Evolutionary conservation across 2,329 filamentous ascomycete genomes (phyloP), one percentile per base, ranked within the genome.

Genomic region (Xylaria sp.): DNA sequence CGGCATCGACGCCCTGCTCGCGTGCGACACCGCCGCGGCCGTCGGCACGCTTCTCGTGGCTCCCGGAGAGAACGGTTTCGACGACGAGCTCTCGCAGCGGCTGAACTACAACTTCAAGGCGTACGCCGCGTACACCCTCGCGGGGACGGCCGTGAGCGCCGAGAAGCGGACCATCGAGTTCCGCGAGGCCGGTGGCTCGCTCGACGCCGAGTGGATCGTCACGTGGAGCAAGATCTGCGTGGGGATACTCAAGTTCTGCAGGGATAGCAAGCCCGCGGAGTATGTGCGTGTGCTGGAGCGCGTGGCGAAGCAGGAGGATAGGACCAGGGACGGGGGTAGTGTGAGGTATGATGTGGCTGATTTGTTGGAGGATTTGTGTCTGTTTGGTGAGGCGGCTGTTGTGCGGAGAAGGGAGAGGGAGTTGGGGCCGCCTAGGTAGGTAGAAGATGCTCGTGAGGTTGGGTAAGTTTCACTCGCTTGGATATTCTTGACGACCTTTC

Each of bases 201-300:
- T 80, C 14, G 71, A 78, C 42, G 64, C 73, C 8, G 67, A 69
- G 3, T 79, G 75, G 75, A 68, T 79, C 23, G 52, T 57, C 1
- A 64, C 59, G 2, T 81, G 78, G 78, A 65, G 67, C 14, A 65
- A 65, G 17, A 72, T 80, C 42, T 76, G 75, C 43, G 67, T 71
- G 14, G 74, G 75, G 51, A 40, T 75, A 61, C 31, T 73, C 63
- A 42, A 68, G 57, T 69, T 62, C 60, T 51, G 63, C 14, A 54
- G 69, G 55, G 31, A 63, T 43, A 64, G 67, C 9, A 28, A 8
- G 11, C 28, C 52, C 4, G 6, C 5, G 3, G 55, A 61, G 4
- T 70, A 56, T 38, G 35, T 77, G n/a, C 56, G 67, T 19, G 68
- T 74, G 28, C 69, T 74, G 42, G 70, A 73, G 25, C 64, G 66